These are phyloP conservation scores for Hypoxylon fuscum DNA, from an alignment of 495 filamentous ascomycete species.

Conservation along the genomic window DNA sequence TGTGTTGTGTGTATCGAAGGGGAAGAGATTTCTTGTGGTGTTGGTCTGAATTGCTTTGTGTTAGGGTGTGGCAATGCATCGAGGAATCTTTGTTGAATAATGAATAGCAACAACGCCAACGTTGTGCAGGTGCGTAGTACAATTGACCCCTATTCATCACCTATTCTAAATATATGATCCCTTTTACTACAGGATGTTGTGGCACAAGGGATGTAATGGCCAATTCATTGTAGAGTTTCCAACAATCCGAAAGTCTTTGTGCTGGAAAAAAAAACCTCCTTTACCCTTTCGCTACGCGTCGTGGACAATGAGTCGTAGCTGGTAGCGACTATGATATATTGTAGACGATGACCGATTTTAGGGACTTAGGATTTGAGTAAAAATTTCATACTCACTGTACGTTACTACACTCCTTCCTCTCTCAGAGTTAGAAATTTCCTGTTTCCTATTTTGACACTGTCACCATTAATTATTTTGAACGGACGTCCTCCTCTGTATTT, in stretches of 20 bases:
- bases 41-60: too few relatives aligned
- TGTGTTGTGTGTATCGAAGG: too few relatives aligned
- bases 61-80: too few relatives aligned
- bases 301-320: constrained; percentile 10
- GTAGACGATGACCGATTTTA: constrained; percentile 1
- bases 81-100: neutral
- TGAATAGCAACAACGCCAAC: neutral
- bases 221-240: constrained; percentile 2
- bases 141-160: neutral
- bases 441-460: neutral
- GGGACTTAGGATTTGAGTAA: constrained; percentile 7
- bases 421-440: neutral
- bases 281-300: neutral
- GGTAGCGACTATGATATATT: constrained; percentile 5
- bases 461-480: neutral
- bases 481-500: too few relatives aligned
- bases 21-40: too few relatives aligned
- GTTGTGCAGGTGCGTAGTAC: neutral
- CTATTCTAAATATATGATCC: constrained; percentile 1
- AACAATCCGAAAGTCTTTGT: constrained; percentile 22
- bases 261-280: neutral
- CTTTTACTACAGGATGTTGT: constrained; percentile 22
- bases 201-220: constrained; percentile 7
- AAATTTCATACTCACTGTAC: neutral
- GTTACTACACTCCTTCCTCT: neutral